Conservation (phyloP, 768 basidiomycete genomes). For the Lactarius hengduanensis region DNA sequence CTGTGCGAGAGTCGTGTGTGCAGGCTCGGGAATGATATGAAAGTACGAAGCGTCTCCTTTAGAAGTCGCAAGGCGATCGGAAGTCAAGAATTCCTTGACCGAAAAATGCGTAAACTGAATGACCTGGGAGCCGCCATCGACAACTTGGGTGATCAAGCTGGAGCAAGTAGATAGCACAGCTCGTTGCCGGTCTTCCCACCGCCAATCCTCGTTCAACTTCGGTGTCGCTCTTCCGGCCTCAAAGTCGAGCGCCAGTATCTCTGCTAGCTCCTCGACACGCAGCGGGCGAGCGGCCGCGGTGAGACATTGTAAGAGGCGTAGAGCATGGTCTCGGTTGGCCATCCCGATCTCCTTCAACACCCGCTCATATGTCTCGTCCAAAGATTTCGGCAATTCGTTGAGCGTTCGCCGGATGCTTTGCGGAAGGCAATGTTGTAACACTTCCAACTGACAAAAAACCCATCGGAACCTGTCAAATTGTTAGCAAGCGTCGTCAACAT, state of each 20-base stretch:
- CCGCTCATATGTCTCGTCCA: background rate
- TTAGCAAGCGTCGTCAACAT: background rate
- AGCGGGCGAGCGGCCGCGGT: background rate
- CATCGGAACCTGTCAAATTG: background rate
- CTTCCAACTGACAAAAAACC: background rate
- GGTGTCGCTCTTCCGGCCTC: background rate
- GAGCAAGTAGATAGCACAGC: background rate
- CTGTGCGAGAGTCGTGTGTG: background rate
- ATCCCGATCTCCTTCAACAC: background rate
- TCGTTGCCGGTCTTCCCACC: background rate
- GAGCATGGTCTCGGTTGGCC: background rate
- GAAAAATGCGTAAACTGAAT: background rate
- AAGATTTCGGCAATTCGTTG: background rate
- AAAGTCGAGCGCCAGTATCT: background rate
- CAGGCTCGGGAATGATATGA: background rate
- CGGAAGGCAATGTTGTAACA: background rate
- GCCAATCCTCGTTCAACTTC: background rate
- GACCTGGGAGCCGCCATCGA: background rate
- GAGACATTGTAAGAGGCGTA: background rate
- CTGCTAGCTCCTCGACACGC: background rate
- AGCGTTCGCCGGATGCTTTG: background rate
- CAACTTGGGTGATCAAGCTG: background rate
- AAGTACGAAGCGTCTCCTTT: background rate
- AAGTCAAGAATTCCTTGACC: background rate
- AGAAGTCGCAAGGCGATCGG: background rate